A percentile compares a stretch with the other conserved stretches of the same genome.
Evolutionary conservation across 2,329 filamentous ascomycete genomes (phyloP).

Genomic region (Colletotrichum camelliae): DNA sequence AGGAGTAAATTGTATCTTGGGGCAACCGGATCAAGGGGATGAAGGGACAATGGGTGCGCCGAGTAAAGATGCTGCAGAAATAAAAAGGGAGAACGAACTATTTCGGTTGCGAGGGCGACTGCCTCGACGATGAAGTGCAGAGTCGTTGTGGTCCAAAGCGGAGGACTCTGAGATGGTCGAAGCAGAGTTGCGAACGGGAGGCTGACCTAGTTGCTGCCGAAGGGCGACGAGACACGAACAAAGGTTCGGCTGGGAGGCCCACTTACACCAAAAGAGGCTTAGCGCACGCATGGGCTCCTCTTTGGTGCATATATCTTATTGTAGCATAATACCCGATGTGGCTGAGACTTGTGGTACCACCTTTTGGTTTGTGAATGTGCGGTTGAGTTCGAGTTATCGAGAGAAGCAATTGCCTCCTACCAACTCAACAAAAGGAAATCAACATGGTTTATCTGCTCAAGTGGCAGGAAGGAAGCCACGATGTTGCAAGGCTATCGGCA

Average conservation of each 20-base stretch:
- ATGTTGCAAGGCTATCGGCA: background rate
- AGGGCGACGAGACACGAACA: conserved; percentile 21
- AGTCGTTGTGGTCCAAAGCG: conserved; percentile 16
- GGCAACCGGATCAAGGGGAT: background rate
- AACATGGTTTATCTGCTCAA: background rate
- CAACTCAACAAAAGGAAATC: background rate
- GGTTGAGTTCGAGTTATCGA: background rate
- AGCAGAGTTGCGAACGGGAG: background rate
- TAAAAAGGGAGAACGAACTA: conserved; percentile 25
- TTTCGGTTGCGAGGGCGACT: conserved; percentile 18
- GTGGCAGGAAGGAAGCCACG: background rate
- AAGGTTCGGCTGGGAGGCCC: conserved; percentile 12
- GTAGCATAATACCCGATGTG: background rate
- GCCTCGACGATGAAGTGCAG: conserved; percentile 19
- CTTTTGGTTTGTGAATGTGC: background rate
- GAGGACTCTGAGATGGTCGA: conserved; percentile 15
- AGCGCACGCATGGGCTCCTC: background rate
- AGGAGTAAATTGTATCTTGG: background rate
- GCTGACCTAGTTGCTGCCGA: background rate
- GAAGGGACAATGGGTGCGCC: conserved; percentile 15
- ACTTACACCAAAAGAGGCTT: background rate
- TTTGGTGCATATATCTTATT: background rate
- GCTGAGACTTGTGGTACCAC: background rate
- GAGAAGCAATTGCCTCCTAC: background rate
- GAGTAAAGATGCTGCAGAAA: conserved; percentile 18